These are phyloP conservation scores for Dactylonectria macrodidyma DNA, from an alignment of 2,329 filamentous ascomycete genomes.

Conservation along the genomic window DNA sequence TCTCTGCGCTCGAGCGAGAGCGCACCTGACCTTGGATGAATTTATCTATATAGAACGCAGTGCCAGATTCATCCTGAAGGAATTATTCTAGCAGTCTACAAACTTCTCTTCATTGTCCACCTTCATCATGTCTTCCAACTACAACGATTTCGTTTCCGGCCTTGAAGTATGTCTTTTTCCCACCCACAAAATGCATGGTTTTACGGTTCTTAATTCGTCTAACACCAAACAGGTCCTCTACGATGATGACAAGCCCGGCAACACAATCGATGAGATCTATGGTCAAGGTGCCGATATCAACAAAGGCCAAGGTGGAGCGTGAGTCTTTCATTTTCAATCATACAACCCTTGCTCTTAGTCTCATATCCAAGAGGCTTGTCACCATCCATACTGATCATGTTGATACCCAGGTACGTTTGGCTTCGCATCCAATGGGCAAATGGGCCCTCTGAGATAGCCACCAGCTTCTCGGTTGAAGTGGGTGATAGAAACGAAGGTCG, in stretches of 20 bases:
- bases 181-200: not conserved
- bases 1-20: not conserved
- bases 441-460: not conserved
- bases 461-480: constrained; percentile 9
- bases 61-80: too few species aligned
- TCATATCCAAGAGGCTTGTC: not conserved
- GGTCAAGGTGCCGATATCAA: constrained; percentile 7
- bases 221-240: not conserved
- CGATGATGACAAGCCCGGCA: constrained; percentile 10
- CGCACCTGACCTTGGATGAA: not conserved
- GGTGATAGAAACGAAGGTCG: not conserved
- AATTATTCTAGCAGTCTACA: too few species aligned
- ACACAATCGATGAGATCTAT: constrained; percentile 7
- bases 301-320: constrained; percentile 6
- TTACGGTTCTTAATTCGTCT: not conserved
- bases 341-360: not conserved
- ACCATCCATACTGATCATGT: not conserved
- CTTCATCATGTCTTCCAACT: too few species aligned
- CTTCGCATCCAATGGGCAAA: constrained; percentile 10
- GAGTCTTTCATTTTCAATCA: not conserved
- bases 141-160: too few species aligned
- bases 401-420: constrained; percentile 8
- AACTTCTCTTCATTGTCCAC: too few species aligned
- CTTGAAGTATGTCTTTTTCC: not conserved
- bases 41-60: too few species aligned